Base-by-base conservation (phyloP, 352 stramenopile genomes). In the Pythium apleroticum region DNA sequence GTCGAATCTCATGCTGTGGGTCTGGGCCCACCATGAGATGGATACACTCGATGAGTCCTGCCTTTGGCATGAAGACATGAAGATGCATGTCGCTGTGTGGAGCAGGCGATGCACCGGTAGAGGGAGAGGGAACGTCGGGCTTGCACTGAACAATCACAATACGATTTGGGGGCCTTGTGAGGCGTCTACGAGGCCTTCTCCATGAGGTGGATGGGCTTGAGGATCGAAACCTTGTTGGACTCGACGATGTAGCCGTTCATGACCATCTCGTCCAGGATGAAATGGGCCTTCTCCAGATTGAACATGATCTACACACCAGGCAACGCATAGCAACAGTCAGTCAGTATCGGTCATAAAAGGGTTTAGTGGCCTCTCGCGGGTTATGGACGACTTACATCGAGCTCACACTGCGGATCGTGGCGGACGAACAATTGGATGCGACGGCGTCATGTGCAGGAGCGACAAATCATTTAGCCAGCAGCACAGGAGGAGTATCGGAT, bases 161-260 rank as follows among this genome's bases (percentile, higher is more conserved):
- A 50, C n/a, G 43, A 50, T 50, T 50, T 22, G n/a, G 43, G 20
- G 43, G 43, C 10, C 15, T 6, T 20, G 43, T 28, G 43, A 12
- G 35, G 35, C n/a, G n/a, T 52, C 56, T 90, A 95, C 69, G 86
- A 93, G 14, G 84, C 88, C 70, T 98, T 98, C 73, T 99, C 97
- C 92, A 99, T 98, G 63, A 99, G 83, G 74, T 98, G 88, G 70
- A 99, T 97, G 11, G 97, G 97, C 77, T 98, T 98, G 57, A 99
- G 84, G 65, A 99, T 96, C 69, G 98, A 99, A 46, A 96, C 86
- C 72, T 99, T 99, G 84, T 99, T 99, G 24, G 97, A 98, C 74
- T 99, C 97, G 53, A 99, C 97, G 63, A 99, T 98, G 72, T 96
- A 98, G 30, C 98, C 98, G 86, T 99, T 99, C 87, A 98, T 98